phyloP scores from a whole-genome alignment of 345 rosid genomes.

The Raphanus sativus region DNA sequence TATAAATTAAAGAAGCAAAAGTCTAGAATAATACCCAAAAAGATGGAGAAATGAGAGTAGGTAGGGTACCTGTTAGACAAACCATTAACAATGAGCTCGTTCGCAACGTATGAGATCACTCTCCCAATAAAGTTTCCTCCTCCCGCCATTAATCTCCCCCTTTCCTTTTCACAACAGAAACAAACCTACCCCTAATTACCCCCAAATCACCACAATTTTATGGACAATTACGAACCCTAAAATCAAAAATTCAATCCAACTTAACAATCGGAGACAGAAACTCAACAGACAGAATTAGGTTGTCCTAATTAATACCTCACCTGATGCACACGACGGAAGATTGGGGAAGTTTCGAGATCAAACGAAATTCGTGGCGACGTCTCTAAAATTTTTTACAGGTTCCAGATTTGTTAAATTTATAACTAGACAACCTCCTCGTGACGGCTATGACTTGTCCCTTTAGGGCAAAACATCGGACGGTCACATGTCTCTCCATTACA shows the following conservation, averaged over 20 bases:
- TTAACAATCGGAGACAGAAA: not conserved
- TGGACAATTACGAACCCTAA: not conserved
- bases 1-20: not conserved
- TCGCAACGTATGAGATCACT: conserved; percentile 70
- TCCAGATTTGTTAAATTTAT: conserved; percentile 15
- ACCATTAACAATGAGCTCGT: conserved; percentile 78
- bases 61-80: conserved; percentile 74
- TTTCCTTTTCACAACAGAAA: conserved; percentile 7
- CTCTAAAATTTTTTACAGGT: not conserved
- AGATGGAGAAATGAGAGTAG: not conserved
- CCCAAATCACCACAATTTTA: not conserved
- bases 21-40: not conserved
- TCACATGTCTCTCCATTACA: not conserved
- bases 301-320: not conserved
- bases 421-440: conserved; percentile 1
- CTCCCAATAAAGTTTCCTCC: conserved; percentile 86
- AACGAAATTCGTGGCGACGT: not conserved
- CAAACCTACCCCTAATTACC: conserved; percentile 7
- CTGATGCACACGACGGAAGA: conserved; percentile 8
- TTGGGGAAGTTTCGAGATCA: not conserved
- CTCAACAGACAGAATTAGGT: not conserved
- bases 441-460: conserved; percentile 31
- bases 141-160: conserved; percentile 63
- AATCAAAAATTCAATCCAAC: not conserved
- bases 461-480: not conserved